Evolutionary conservation across 2,329 filamentous ascomycete genomes (phyloP), one percentile per base, ranked within the genome.

Genomic region (Claviceps sp.): DNA sequence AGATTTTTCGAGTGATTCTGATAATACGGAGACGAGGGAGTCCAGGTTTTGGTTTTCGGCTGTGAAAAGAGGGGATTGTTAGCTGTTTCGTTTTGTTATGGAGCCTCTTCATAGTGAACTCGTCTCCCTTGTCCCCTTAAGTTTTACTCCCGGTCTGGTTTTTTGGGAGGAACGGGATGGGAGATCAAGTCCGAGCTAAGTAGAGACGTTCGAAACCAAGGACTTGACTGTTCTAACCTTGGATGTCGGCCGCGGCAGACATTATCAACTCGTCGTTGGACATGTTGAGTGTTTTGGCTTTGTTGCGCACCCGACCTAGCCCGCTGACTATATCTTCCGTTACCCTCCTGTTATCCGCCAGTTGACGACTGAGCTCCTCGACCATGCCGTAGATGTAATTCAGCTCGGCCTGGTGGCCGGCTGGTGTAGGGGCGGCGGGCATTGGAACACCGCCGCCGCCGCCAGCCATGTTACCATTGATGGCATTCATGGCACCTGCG

Each of bases 341-440:
- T 39, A 77, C 75, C 43, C 74, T 71, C 57, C 78, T 72, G 62
- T 82, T 82, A 49, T 82, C 78, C 13, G 79, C 75, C 34, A 84
- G 70, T 61, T 82, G 78, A 37, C 77, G 74, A 59, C 79, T 82
- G 47, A 84, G 70, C 61, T 82, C 79, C 60, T 85, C 81, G 11
- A 85, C 80, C 76, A 84, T 80, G 57, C 73, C 71, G 61, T 83
- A 83, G 60, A 85, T 82, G 65, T 82, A 80, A 61, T 82, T 82
- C 54, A 85, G 74, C 64, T 85, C 81, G 50, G 80, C 76, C 64
- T 84, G 80, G 62, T 85, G 80, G 47, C 80, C 80, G 17, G 80
- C 81, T n/a, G 80, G 80, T 16, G 78, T 81, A 14, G 80, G 79
- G 45, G 75, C 71, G 47, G 73, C 71, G 53, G 53, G 49, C 52